Conservation (phyloP, 805 yeast species). For the Saturnispora hagleri region DNA sequence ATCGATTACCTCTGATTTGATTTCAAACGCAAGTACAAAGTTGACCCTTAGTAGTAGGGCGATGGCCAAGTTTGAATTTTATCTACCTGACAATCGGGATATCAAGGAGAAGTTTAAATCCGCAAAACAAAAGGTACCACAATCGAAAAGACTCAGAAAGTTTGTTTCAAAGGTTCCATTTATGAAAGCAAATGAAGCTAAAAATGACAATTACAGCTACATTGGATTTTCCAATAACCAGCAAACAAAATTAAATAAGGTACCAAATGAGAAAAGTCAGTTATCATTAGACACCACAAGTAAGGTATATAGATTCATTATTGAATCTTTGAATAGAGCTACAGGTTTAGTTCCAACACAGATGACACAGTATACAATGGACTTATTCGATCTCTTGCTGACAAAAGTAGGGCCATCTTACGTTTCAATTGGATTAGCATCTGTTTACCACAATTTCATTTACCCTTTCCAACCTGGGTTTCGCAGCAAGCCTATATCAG, state of each 20-base stretch:
- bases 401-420: slow-evolving; percentile 66
- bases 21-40: background rate
- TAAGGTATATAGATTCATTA: slow-evolving; percentile 53
- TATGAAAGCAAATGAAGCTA: slow-evolving; percentile 42
- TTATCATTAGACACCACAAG: slow-evolving; percentile 46
- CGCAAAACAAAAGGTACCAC: slow-evolving; percentile 9
- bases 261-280: slow-evolving; percentile 11
- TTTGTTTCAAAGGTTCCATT: slow-evolving; percentile 30
- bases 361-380: slow-evolving; percentile 53
- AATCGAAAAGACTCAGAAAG: slow-evolving; percentile 18
- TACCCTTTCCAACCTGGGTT: slow-evolving; percentile 19
- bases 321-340: slow-evolving; percentile 70
- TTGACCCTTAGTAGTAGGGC: slow-evolving; percentile 3
- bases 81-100: slow-evolving; percentile 11
- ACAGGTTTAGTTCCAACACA: slow-evolving; percentile 62
- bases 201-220: slow-evolving; percentile 9
- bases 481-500: slow-evolving; percentile 20
- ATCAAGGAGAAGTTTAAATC: slow-evolving; percentile 12
- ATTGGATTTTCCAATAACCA: slow-evolving; percentile 5
- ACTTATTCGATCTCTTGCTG: slow-evolving; percentile 56
- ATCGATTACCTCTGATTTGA: background rate
- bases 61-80: slow-evolving; percentile 6
- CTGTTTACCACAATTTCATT: slow-evolving; percentile 37
- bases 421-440: slow-evolving; percentile 67
- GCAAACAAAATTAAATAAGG: background rate